Conservation (phyloP, 2,329 filamentous ascomycete genomes). For the Fusarium hostae region DNA sequence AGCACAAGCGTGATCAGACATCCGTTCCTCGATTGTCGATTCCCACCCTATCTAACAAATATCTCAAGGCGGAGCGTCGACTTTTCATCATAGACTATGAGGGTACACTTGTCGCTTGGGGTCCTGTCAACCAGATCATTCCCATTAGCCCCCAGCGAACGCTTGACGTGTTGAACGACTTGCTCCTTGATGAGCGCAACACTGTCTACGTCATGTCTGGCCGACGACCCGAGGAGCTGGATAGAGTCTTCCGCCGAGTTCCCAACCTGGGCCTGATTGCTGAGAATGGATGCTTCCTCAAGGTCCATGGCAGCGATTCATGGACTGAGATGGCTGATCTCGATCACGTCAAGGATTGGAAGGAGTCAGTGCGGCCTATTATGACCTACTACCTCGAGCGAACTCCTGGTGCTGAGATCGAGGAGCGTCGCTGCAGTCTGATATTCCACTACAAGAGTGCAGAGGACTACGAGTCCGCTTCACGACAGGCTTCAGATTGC, state of each 20-base stretch:
- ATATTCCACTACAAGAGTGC: slow-evolving; percentile 90
- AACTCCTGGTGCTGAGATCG: slow-evolving; percentile 86
- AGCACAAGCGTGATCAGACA: slow-evolving; percentile 84
- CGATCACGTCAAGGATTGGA: slow-evolving; percentile 79
- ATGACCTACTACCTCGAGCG: slow-evolving; percentile 91
- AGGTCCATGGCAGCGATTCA: slow-evolving; percentile 71
- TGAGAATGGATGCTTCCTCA: slow-evolving; percentile 93
- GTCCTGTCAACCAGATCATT: slow-evolving; percentile 84
- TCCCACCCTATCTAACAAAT: slow-evolving; percentile 70
- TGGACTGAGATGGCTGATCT: slow-evolving; percentile 85
- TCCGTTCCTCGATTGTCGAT: slow-evolving; percentile 87
- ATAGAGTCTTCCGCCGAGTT: slow-evolving; percentile 84
- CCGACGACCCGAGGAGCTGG: slow-evolving; percentile 86
- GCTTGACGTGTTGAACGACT: slow-evolving; percentile 82
- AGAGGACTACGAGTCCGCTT: slow-evolving; percentile 79
- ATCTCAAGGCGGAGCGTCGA: slow-evolving; percentile 72
- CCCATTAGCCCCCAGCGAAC: slow-evolving; percentile 86
- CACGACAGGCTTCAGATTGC: slow-evolving; percentile 86
- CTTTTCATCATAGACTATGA: slow-evolving; percentile 95
- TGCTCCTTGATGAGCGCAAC: slow-evolving; percentile 83
- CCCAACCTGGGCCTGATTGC: slow-evolving; percentile 89
- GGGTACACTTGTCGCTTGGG: slow-evolving; percentile 89
- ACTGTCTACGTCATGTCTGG: slow-evolving; percentile 95
- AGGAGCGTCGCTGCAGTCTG: slow-evolving; percentile 90
- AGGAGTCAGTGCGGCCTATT: slow-evolving; percentile 82